Evolutionary conservation across 2,329 filamentous ascomycete species (phyloP).

Genomic region (Colletotrichum spaethianum): DNA sequence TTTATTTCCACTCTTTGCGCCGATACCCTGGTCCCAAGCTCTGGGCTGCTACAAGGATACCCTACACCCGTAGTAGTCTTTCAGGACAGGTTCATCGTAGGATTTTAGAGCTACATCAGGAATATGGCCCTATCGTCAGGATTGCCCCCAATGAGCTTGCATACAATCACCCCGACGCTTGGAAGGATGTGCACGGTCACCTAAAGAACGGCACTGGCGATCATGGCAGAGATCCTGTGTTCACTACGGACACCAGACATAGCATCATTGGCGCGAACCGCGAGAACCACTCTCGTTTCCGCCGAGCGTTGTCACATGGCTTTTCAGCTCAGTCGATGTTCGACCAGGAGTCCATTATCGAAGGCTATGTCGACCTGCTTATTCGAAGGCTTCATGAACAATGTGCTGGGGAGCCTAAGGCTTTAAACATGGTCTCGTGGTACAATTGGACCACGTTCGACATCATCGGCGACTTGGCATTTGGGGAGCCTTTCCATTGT

Average conservation of each 20-base stretch:
- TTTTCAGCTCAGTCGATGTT: slow-evolving; percentile 49
- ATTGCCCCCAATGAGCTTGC: slow-evolving; percentile 62
- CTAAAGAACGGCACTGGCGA: slow-evolving; percentile 21
- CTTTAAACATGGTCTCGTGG: slow-evolving; percentile 41
- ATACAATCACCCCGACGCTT: slow-evolving; percentile 54
- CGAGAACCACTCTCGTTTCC: slow-evolving; percentile 42
- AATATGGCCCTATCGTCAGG: slow-evolving; percentile 62
- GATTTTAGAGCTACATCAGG: slow-evolving; percentile 51
- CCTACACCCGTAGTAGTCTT: not conserved
- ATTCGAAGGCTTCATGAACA: slow-evolving; percentile 42
- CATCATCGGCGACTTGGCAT: slow-evolving; percentile 43
- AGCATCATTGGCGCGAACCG: slow-evolving; percentile 42
- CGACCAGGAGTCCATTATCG: slow-evolving; percentile 49
- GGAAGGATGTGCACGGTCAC: slow-evolving; percentile 58
- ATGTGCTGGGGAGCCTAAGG: not conserved
- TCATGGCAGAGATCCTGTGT: slow-evolving; percentile 10
- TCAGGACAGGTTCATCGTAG: slow-evolving; percentile 41
- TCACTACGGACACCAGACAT: not conserved
- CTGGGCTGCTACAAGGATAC: slow-evolving; percentile 5
- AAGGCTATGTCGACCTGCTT: slow-evolving; percentile 46
- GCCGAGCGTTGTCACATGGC: slow-evolving; percentile 46
- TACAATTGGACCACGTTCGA: slow-evolving; percentile 40
- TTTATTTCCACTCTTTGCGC: slow-evolving; percentile 25
- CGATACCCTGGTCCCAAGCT: slow-evolving; percentile 40
- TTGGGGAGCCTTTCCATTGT: slow-evolving; percentile 43